Percentiles rank a stretch among this genome's conserved stretches.
phyloP scores from a whole-genome alignment of 805 yeast species.

The Yamadazyma endophytica region DNA sequence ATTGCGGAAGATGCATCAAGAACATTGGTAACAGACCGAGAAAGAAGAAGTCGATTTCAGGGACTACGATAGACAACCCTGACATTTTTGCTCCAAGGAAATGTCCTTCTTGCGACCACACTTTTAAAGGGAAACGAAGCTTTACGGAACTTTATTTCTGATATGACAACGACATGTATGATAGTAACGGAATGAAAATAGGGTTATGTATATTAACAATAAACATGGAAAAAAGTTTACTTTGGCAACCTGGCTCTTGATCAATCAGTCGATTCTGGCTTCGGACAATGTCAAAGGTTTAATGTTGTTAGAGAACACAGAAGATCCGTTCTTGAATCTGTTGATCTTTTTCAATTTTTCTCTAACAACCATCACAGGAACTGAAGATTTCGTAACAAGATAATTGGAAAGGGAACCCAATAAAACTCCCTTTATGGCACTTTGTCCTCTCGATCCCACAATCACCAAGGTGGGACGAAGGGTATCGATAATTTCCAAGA shows the following conservation, averaged over 20 bases:
- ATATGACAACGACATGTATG: too few relatives aligned
- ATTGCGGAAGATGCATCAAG: conserved; percentile 80
- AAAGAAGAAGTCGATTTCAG: conserved; percentile 6
- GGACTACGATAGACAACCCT: conserved; percentile 28
- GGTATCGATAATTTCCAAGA: conserved; percentile 65
- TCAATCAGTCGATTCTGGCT: conserved; percentile 39
- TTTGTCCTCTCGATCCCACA: conserved; percentile 71
- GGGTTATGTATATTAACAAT: too few relatives aligned
- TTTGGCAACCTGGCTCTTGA: too few relatives aligned
- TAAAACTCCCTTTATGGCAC: conserved; percentile 68
- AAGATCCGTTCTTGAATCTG: conserved; percentile 45
- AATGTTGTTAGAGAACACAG: conserved; percentile 53
- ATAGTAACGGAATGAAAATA: too few relatives aligned
- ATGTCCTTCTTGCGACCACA: conserved; percentile 56
- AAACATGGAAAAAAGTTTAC: too few relatives aligned
- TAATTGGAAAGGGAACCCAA: conserved; percentile 72
- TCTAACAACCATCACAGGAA: conserved; percentile 79
- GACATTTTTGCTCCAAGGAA: conserved; percentile 47
- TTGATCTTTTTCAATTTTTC: conserved; percentile 66
- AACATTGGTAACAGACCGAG: conserved; percentile 50
- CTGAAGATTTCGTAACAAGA: conserved; percentile 64
- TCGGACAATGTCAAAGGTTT: conserved; percentile 47
- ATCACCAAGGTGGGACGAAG: conserved; percentile 70
- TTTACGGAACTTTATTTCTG: conserved; percentile 50
- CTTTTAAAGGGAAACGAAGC: conserved; percentile 40